These are phyloP conservation scores for Epithele typhae DNA, from an alignment of 768 basidiomycete species.

Conservation along the genomic window DNA sequence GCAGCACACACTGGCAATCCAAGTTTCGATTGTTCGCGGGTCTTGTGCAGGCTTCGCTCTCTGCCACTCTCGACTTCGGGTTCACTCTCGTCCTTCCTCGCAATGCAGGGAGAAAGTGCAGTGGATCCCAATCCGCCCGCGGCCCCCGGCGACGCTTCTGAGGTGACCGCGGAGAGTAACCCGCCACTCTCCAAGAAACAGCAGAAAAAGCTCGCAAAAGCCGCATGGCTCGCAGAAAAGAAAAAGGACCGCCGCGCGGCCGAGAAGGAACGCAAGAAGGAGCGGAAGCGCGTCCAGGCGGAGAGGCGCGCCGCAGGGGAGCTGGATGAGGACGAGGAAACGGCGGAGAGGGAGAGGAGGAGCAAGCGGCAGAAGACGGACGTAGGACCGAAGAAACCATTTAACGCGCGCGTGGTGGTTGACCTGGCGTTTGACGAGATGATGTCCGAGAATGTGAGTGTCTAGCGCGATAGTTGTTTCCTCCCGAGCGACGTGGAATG, in stretches of 20 bases:
- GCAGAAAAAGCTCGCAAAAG: constrained; percentile 70
- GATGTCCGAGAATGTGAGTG: constrained; percentile 87
- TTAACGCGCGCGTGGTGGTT: constrained; percentile 65
- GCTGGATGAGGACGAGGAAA: constrained; percentile 36
- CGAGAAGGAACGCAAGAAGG: constrained; percentile 75
- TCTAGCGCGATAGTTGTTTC: background rate
- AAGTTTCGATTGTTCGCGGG: no score
- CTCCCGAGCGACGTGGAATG: no score
- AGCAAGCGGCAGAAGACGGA: constrained; percentile 35
- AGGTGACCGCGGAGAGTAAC: no score
- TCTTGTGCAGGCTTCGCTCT: no score
- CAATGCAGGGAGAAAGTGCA: no score
- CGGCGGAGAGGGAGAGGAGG: constrained; percentile 22
- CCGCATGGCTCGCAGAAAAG: constrained; percentile 54
- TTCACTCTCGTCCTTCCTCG: no score
- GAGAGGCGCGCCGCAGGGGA: constrained; percentile 66
- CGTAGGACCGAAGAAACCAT: constrained; percentile 20
- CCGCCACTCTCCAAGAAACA: constrained; percentile 73
- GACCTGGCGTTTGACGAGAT: constrained; percentile 91
- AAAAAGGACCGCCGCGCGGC: constrained; percentile 73
- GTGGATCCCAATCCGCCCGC: no score
- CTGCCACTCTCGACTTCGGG: no score
- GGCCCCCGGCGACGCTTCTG: no score
- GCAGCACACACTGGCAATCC: no score
- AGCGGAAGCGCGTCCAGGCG: constrained; percentile 58